Conservation (phyloP, 2,329 filamentous ascomycete species). For the Penicillium freii region DNA sequence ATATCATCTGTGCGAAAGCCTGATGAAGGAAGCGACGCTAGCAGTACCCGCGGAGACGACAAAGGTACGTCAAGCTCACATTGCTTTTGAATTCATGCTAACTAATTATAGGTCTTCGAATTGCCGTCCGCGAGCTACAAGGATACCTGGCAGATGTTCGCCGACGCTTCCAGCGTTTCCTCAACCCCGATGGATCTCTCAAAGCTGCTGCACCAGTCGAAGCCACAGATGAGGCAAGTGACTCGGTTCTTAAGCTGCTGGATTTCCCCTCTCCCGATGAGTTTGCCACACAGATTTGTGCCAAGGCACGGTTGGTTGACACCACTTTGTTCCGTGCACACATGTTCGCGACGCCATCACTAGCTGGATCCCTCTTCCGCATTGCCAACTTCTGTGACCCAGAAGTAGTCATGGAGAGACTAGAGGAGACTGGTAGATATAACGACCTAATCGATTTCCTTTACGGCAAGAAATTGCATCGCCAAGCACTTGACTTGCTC, state of each 20-base stretch:
- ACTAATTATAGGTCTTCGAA: slow-evolving; percentile 62
- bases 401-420: slow-evolving; percentile 86
- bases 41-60: slow-evolving; percentile 39
- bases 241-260: slow-evolving; percentile 47
- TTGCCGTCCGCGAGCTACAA: slow-evolving; percentile 78
- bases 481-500: slow-evolving; percentile 78
- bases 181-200: slow-evolving; percentile 57
- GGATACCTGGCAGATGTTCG: slow-evolving; percentile 87
- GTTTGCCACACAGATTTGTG: slow-evolving; percentile 61
- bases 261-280: slow-evolving; percentile 56
- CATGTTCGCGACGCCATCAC: slow-evolving; percentile 83
- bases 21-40: slow-evolving; percentile 41
- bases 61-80: slow-evolving; percentile 13
- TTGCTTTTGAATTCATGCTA: not conserved
- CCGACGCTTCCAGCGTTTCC: slow-evolving; percentile 59
- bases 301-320: slow-evolving; percentile 81
- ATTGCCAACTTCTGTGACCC: slow-evolving; percentile 97
- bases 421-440: slow-evolving; percentile 84
- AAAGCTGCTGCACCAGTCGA: slow-evolving; percentile 35
- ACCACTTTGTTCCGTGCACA: slow-evolving; percentile 92
- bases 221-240: slow-evolving; percentile 42
- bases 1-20: slow-evolving; percentile 39
- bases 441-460: slow-evolving; percentile 97
- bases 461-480: slow-evolving; percentile 89
- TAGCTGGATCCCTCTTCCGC: slow-evolving; percentile 87